Evolutionary conservation across 176 grass and related monocot species (phyloP), one percentile per base, ranked within the genome.

Genomic region (Zea luxurians): DNA sequence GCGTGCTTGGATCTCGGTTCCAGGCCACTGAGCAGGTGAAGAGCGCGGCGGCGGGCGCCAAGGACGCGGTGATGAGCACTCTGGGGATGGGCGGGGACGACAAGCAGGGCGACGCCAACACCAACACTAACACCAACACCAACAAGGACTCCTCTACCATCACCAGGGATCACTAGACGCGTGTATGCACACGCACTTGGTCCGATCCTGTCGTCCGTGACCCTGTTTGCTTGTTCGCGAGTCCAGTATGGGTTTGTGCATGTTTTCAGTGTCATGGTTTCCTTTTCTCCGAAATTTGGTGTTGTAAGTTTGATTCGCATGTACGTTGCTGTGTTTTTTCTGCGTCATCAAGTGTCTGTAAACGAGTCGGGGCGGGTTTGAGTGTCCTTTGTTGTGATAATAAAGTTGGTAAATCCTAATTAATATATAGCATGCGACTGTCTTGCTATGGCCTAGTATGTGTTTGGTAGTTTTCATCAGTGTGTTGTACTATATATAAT

Each of bases 41-140:
- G 88, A 89, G 17, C 64, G 88, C 70, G 37, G 93, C 82, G 15
- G 80, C 64, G 2, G 90, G 90, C 16, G 83, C 90, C 36, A 89
- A 86, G 80, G 91, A 93, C 50, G 83, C 92, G 7, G 90, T 93
- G 64, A 80, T 66, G 54, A 91, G 17, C 81, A 89, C 88, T 46
- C 74, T 91, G 27, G 94, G 94, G 8, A 82, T 93, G 86, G 68
- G 73, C 37, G 88, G 61, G 0, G 80, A 87, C 27, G 53, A 86
- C 41, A 54, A 27, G 21, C 10, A 58, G 11, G 27, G 37, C 43
- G 15, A n/a, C 36, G 11, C 55, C 45, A 20, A 8, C 47, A 18
- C 7, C 40, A 6, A 16, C 13, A 68, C 7, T 27, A 6, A 16
- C 13, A 18, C 1, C 17, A 10, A 45, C 70, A 0, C 7, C 40